Percentiles rank a stretch among this genome's conserved stretches.
These are phyloP conservation scores for Arthroderma sp. DNA, from an alignment of 2,329 filamentous ascomycete genomes.

Conservation along the genomic window DNA sequence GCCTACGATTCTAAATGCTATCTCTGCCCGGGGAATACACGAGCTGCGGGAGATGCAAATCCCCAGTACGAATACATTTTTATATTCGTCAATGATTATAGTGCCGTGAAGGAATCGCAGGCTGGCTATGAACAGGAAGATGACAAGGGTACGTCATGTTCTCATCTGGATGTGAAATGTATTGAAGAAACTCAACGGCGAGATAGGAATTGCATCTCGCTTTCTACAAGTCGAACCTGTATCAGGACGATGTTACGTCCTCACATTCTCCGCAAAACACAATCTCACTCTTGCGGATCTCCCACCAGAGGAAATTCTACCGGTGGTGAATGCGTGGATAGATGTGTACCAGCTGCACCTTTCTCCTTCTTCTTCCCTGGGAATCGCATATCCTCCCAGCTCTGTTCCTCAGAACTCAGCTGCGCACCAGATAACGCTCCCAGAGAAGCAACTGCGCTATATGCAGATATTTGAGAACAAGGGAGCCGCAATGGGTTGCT, in stretches of 20 bases:
- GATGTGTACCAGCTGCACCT: slow-evolving; percentile 75
- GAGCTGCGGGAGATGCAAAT: slow-evolving; percentile 76
- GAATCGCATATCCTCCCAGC: slow-evolving; percentile 39
- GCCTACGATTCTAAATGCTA: slow-evolving; percentile 88
- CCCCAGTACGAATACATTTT: slow-evolving; percentile 79
- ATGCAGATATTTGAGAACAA: slow-evolving; percentile 99
- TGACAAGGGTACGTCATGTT: slow-evolving; percentile 32
- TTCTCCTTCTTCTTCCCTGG: slow-evolving; percentile 55
- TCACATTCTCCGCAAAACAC: slow-evolving; percentile 85
- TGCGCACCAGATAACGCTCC: slow-evolving; percentile 34
- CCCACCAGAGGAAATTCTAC: slow-evolving; percentile 58
- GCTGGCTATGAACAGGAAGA: slow-evolving; percentile 53
- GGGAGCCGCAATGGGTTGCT: slow-evolving; percentile 94
- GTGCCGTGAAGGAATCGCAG: slow-evolving; percentile 88
- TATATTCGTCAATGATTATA: slow-evolving; percentile 95
- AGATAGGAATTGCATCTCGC: slow-evolving; percentile 46
- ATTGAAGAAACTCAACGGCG: background rate
- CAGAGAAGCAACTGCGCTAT: slow-evolving; percentile 71
- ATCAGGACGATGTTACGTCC: slow-evolving; percentile 90
- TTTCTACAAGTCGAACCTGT: slow-evolving; percentile 75
- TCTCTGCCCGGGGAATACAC: slow-evolving; percentile 79
- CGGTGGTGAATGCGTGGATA: slow-evolving; percentile 82
- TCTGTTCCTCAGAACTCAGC: slow-evolving; percentile 36
- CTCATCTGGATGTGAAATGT: background rate
- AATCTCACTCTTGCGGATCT: slow-evolving; percentile 90